Evolutionary conservation across 192 early-diverging fungal species (phyloP).

Genomic region (Backusella luteola): DNA sequence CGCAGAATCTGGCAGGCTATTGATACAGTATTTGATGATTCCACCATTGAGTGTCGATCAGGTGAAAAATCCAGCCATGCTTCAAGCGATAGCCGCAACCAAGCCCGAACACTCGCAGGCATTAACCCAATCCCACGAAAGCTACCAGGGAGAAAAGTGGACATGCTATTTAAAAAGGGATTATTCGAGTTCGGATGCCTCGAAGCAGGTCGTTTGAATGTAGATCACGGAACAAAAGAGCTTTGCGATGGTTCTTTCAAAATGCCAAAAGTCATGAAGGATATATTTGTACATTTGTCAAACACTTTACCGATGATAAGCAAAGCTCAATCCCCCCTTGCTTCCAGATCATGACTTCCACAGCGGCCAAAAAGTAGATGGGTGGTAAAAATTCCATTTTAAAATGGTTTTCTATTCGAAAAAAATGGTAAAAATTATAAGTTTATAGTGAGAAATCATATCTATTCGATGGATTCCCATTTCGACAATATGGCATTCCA

Average conservation of each 20-base stretch:
- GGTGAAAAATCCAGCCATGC: not conserved
- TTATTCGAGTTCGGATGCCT: not conserved
- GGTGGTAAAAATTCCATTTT: too few relatives aligned
- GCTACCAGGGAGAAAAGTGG: not conserved
- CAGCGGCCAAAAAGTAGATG: too few relatives aligned
- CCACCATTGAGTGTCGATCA: not conserved
- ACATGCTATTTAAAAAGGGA: not conserved
- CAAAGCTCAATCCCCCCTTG: too few relatives aligned
- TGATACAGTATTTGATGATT: not conserved
- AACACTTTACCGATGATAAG: not conserved
- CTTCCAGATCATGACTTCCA: too few relatives aligned
- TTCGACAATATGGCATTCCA: too few relatives aligned
- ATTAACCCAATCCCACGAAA: not conserved
- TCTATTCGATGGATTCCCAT: too few relatives aligned
- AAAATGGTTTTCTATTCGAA: too few relatives aligned
- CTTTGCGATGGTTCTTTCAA: not conserved
- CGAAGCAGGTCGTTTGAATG: not conserved
- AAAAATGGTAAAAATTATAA: too few relatives aligned
- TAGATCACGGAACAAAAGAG: not conserved
- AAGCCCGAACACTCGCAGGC: not conserved
- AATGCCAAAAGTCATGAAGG: not conserved
- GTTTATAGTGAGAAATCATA: too few relatives aligned
- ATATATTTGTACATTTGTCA: not conserved
- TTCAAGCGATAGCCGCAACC: not conserved
- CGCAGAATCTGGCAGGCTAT: not conserved